These are phyloP conservation scores for Ilex paraguariensis DNA, from an alignment of 305 asterid species.

Conservation along the genomic window DNA sequence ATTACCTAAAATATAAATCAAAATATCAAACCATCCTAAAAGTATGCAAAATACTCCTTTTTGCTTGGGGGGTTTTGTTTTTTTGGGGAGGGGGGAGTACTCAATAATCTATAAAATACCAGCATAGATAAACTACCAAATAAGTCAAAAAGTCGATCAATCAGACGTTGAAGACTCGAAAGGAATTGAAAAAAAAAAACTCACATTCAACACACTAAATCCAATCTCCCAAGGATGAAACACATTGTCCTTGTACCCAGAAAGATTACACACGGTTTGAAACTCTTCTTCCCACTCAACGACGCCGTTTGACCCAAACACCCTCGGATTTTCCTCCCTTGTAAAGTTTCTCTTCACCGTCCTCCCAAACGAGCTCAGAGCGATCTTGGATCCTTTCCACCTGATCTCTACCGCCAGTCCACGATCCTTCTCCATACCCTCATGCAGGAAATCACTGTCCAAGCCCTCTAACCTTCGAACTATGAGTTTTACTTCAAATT, in stretches of 20 bases:
- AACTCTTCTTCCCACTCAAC: constrained; percentile 37
- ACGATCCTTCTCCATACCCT: neutral
- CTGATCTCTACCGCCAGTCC: neutral
- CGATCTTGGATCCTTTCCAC: constrained; percentile 1
- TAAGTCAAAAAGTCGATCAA: neutral
- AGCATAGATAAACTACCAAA: too few species aligned
- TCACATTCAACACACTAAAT: constrained; percentile 52
- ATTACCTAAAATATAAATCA: neutral
- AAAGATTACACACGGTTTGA: constrained; percentile 36
- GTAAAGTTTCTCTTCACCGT: constrained; percentile 1
- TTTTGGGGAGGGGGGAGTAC: too few species aligned
- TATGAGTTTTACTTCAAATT: neutral
- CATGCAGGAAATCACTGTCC: neutral
- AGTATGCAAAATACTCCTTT: too few species aligned
- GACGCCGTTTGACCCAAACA: neutral
- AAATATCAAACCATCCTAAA: neutral
- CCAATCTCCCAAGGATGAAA: constrained; percentile 67
- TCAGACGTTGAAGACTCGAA: neutral
- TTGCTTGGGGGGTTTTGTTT: too few species aligned
- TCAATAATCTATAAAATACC: too few species aligned
- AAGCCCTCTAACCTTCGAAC: neutral
- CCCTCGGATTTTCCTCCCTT: neutral
- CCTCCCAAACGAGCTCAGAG: neutral
- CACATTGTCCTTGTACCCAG: constrained; percentile 26
- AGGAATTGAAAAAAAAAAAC: constrained; percentile 12